Conservation (phyloP, 1,284 basidiomycete species). For the Apiotrichum montevideense region DNA sequence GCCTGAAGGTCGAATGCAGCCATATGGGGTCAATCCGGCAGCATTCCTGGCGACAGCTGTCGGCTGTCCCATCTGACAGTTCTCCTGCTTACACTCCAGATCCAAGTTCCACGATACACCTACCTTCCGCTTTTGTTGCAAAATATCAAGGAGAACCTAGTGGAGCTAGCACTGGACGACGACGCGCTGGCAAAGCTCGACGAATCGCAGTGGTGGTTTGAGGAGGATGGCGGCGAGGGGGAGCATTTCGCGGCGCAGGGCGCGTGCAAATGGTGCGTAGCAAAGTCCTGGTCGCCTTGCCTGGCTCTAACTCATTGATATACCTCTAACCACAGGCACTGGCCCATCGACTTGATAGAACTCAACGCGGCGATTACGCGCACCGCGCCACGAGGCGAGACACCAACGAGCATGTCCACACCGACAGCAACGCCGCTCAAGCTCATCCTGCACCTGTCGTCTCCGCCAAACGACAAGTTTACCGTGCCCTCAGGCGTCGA, state of each 20-base stretch:
- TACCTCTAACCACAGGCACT: conserved; percentile 63
- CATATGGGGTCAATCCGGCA: too few species aligned
- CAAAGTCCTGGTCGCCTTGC: background rate
- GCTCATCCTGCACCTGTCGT: conserved; percentile 71
- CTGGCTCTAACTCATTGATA: background rate
- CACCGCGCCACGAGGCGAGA: conserved; percentile 11
- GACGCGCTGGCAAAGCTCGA: conserved; percentile 54
- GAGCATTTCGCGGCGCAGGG: conserved; percentile 49
- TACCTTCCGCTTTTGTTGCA: conserved; percentile 86
- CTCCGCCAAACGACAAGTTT: conserved; percentile 67
- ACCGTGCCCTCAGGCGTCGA: conserved; percentile 71
- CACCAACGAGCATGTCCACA: conserved; percentile 9
- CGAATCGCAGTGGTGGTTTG: conserved; percentile 92
- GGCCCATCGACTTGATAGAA: conserved; percentile 87
- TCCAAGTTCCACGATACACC: conserved; percentile 71
- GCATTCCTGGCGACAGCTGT: too few species aligned
- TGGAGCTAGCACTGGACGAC: conserved; percentile 84
- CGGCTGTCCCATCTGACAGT: background rate
- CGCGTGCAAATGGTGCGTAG: conserved; percentile 63
- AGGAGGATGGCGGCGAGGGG: conserved; percentile 53
- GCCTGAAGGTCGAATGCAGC: too few species aligned
- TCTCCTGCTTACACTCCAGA: conserved; percentile 27
- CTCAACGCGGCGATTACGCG: conserved; percentile 54
- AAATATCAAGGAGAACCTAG: conserved; percentile 74
- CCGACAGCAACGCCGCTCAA: conserved; percentile 54